phyloP scores from a whole-genome alignment of 2,329 filamentous ascomycete species.

The Fusarium sp. region DNA sequence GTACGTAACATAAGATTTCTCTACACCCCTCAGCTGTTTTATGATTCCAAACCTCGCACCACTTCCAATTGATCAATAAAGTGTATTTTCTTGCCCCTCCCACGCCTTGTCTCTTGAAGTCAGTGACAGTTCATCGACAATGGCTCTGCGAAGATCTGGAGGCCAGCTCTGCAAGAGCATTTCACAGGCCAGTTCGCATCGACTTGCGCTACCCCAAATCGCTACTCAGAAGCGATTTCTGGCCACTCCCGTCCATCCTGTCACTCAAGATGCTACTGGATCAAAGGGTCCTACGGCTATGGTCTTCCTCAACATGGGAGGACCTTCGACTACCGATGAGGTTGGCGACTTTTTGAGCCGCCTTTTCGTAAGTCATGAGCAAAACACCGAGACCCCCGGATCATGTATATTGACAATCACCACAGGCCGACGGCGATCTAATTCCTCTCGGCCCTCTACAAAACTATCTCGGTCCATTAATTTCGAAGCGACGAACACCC shows the following conservation, averaged over 20 bases:
- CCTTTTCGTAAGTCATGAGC: slow-evolving; percentile 77
- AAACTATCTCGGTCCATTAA: slow-evolving; percentile 87
- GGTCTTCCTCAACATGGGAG: slow-evolving; percentile 99
- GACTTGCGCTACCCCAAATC: slow-evolving; percentile 44
- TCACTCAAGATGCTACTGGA: slow-evolving; percentile 78
- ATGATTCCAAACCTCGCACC: slow-evolving; percentile 26
- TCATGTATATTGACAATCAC: slow-evolving; percentile 20
- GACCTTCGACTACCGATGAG: slow-evolving; percentile 86
- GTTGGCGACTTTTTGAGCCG: slow-evolving; percentile 90
- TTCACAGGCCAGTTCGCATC: slow-evolving; percentile 38
- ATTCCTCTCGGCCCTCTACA: slow-evolving; percentile 96
- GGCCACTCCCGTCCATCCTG: slow-evolving; percentile 69
- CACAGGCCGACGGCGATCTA: slow-evolving; percentile 86
- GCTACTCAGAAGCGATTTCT: slow-evolving; percentile 46
- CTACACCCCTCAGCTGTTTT: slow-evolving; percentile 30
- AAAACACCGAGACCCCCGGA: neutral
- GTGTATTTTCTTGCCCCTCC: neutral
- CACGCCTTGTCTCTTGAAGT: neutral
- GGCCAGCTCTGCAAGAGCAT: slow-evolving; percentile 44
- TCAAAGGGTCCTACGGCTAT: slow-evolving; percentile 90
- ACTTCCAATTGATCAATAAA: slow-evolving; percentile 25
- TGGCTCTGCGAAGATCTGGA: slow-evolving; percentile 46
- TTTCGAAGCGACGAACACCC: slow-evolving; percentile 86
- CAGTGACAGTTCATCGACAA: slow-evolving; percentile 21
- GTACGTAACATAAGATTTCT: slow-evolving; percentile 30